These are phyloP conservation scores for Henningerozyma blattae DNA, from an alignment of 805 yeast genomes.

Conservation along the genomic window DNA sequence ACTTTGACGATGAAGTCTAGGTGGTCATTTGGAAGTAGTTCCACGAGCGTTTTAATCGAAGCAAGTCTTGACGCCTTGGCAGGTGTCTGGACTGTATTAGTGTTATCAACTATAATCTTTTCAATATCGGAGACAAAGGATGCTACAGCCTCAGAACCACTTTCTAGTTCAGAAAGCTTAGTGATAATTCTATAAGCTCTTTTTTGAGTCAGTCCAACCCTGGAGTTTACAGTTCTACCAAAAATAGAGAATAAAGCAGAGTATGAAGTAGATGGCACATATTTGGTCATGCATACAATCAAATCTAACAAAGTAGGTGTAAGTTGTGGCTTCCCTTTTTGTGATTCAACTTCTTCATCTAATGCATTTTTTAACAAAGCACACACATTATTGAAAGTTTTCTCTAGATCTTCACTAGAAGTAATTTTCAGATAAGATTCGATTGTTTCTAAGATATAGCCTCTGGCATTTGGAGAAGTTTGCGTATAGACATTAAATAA, in stretches of 20 bases:
- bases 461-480: conserved; percentile 73
- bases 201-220: conserved; percentile 68
- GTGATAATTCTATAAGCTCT: conserved; percentile 75
- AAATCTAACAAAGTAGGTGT: conserved; percentile 87
- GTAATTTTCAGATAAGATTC: conserved; percentile 68
- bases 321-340: conserved; percentile 28
- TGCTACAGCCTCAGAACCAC: conserved; percentile 44
- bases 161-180: conserved; percentile 55
- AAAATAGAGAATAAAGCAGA: conserved; percentile 70
- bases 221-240: conserved; percentile 46
- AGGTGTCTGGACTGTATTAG: conserved; percentile 48
- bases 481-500: conserved; percentile 88
- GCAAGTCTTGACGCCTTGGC: conserved; percentile 72
- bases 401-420: conserved; percentile 50
- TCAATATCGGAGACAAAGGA: conserved; percentile 48
- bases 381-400: conserved; percentile 79
- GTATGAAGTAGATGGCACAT: conserved; percentile 60
- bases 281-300: conserved; percentile 75
- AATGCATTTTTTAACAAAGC: conserved; percentile 62
- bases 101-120: conserved; percentile 43
- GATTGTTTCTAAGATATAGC: conserved; percentile 75
- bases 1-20: conserved; percentile 70
- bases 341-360: conserved; percentile 36
- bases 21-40: conserved; percentile 49
- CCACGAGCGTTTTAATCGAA: conserved; percentile 51